Conservation (phyloP, 495 filamentous ascomycete genomes). For the Choiromyces venosus region DNA sequence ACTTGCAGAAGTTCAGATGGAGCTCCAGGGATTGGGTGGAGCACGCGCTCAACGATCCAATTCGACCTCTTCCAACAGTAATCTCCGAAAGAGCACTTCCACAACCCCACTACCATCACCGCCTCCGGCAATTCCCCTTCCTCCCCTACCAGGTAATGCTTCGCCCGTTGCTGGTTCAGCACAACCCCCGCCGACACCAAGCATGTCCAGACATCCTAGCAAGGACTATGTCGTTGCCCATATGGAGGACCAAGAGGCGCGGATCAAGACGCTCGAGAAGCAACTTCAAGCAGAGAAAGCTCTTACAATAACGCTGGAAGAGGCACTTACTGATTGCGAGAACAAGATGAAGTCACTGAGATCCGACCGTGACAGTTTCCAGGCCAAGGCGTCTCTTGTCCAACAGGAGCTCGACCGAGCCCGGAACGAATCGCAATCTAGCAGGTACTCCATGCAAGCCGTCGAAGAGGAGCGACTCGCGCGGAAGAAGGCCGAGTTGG, state of each 20-base stretch:
- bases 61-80: constrained; percentile 58
- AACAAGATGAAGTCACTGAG: constrained; percentile 51
- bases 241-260: constrained; percentile 88
- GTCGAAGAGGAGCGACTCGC: constrained; percentile 92
- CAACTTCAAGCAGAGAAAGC: constrained; percentile 95
- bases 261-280: constrained; percentile 93
- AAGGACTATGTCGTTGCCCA: constrained; percentile 69
- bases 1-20: constrained; percentile 51
- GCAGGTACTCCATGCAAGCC: constrained; percentile 78
- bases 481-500: constrained; percentile 78
- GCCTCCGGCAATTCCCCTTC: constrained; percentile 84
- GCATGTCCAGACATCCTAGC: constrained; percentile 58
- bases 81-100: constrained; percentile 76
- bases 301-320: constrained; percentile 86
- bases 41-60: constrained; percentile 63
- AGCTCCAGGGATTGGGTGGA: constrained; percentile 42
- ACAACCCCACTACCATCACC: constrained; percentile 82
- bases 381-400: constrained; percentile 68
- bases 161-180: constrained; percentile 49
- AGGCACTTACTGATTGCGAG: constrained; percentile 91
- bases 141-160: constrained; percentile 65
- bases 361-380: constrained; percentile 78
- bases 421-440: constrained; percentile 60
- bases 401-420: constrained; percentile 64
- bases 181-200: constrained; percentile 45